phyloP scores from a whole-genome alignment of 306 rosid species.

The Lotus japonicus region DNA sequence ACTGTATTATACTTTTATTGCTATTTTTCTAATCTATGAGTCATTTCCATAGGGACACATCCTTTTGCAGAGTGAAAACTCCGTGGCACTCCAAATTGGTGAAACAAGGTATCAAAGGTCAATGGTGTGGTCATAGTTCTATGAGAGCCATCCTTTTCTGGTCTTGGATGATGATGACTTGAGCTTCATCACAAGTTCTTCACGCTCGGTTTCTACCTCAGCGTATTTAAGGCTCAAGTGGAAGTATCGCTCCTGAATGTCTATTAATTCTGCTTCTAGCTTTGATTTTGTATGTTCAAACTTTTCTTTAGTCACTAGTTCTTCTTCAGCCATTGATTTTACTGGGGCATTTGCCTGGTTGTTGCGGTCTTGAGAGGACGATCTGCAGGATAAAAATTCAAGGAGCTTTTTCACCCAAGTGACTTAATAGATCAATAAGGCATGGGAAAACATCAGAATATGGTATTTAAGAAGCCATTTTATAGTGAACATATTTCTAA shows the following conservation, averaged over 20 bases:
- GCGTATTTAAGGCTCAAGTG: slow-evolving; percentile 93
- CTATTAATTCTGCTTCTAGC: slow-evolving; percentile 81
- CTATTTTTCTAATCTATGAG: slow-evolving; percentile 19
- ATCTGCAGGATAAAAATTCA: slow-evolving; percentile 33
- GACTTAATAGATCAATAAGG: neutral
- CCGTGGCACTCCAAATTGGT: slow-evolving; percentile 23
- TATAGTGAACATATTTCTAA: neutral
- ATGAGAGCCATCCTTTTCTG: slow-evolving; percentile 63
- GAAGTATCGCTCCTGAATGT: slow-evolving; percentile 75
- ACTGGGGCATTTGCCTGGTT: slow-evolving; percentile 28
- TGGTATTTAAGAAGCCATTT: neutral
- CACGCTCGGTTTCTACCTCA: slow-evolving; percentile 86
- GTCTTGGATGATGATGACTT: slow-evolving; percentile 19
- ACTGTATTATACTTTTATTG: slow-evolving; percentile 5
- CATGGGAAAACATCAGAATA: neutral
- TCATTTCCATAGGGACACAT: neutral
- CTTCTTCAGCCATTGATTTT: slow-evolving; percentile 43
- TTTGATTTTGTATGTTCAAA: slow-evolving; percentile 51
- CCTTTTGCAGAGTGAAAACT: slow-evolving; percentile 23
- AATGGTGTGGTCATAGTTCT: slow-evolving; percentile 6
- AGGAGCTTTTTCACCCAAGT: neutral
- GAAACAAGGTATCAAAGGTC: slow-evolving; percentile 26
- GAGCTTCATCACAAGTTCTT: slow-evolving; percentile 90
- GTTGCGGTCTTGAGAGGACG: slow-evolving; percentile 32
- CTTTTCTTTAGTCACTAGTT: slow-evolving; percentile 45